Percentiles rank a stretch among this genome's conserved stretches.
Evolutionary conservation across 2,329 filamentous ascomycete genomes (phyloP).

Genomic region (Fusarium sp.): DNA sequence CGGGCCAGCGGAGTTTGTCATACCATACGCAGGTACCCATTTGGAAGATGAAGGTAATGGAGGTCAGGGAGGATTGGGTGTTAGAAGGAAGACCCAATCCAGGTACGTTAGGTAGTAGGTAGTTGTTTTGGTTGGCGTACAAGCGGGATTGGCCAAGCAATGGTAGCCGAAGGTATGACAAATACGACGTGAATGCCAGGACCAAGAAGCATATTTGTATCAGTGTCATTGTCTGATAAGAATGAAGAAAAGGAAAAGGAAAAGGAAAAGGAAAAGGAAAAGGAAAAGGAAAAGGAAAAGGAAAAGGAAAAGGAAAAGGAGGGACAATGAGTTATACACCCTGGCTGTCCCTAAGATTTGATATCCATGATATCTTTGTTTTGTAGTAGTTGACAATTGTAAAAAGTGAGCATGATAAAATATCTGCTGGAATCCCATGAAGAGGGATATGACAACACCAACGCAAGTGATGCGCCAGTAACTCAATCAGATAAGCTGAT

Average conservation of each 20-base stretch:
- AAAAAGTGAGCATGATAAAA: background rate
- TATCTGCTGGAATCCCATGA: background rate
- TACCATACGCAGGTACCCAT: slow-evolving; percentile 32
- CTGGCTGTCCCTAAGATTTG: background rate
- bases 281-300: too few relatives aligned
- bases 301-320: too few relatives aligned
- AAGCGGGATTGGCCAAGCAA: slow-evolving; percentile 10
- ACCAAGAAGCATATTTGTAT: slow-evolving; percentile 10
- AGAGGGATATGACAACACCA: too few relatives aligned
- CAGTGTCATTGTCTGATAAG: background rate
- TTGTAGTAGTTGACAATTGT: background rate
- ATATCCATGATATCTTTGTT: background rate
- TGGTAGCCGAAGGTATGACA: slow-evolving; percentile 21
- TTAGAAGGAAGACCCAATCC: background rate
- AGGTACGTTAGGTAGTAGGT: background rate
- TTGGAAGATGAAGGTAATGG: background rate
- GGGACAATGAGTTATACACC: background rate
- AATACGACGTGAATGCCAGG: slow-evolving; percentile 1
- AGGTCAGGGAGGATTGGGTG: background rate
- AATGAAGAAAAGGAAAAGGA: background rate
- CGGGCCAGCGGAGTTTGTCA: slow-evolving; percentile 13
- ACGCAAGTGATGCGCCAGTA: background rate
- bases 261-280: too few relatives aligned
- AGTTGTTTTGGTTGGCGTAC: background rate
- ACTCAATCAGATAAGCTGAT: background rate